Conservation (phyloP, 139 green algal species). For the Eudorina sp. region DNA sequence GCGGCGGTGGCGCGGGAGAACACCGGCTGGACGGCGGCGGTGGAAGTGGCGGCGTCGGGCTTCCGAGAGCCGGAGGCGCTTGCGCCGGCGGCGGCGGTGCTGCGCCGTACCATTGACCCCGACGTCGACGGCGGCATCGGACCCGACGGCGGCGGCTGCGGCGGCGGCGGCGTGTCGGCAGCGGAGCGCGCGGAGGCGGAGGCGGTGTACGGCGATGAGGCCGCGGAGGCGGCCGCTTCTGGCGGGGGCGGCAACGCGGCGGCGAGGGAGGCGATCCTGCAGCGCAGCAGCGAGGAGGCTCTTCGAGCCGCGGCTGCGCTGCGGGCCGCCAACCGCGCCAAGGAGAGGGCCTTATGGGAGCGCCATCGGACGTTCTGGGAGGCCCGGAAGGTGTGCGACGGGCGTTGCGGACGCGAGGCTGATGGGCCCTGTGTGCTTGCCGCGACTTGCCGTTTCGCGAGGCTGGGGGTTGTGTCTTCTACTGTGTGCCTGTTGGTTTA, state of each 20-base stretch:
- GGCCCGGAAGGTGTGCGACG: conserved; percentile 17
- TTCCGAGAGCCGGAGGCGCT: not conserved
- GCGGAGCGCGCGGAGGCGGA: not conserved
- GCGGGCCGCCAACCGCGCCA: conserved; percentile 1
- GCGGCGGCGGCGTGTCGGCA: too few relatives aligned
- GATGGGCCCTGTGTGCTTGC: too few relatives aligned
- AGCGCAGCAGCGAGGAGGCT: conserved; percentile 46
- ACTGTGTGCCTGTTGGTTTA: too few relatives aligned
- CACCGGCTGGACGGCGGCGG: conserved; percentile 22
- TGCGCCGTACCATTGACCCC: not conserved
- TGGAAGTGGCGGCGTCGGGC: conserved; percentile 30
- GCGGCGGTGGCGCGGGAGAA: not conserved
- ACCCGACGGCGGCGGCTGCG: not conserved
- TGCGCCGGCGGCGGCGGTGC: not conserved
- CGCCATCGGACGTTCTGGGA: not conserved
- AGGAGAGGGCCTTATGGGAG: not conserved
- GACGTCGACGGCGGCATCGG: not conserved
- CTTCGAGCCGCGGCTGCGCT: not conserved
- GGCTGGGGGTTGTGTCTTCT: too few relatives aligned
- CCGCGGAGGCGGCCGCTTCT: not conserved
- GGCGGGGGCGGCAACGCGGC: conserved; percentile 3
- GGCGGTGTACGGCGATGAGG: not conserved
- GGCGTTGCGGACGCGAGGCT: too few relatives aligned
- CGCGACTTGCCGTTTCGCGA: too few relatives aligned
- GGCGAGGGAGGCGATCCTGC: conserved; percentile 15